A percentile compares a stretch with the other conserved stretches of the same genome.
Evolutionary conservation across 2,329 filamentous ascomycete genomes (phyloP).

Genomic region (Alternaria sp.): DNA sequence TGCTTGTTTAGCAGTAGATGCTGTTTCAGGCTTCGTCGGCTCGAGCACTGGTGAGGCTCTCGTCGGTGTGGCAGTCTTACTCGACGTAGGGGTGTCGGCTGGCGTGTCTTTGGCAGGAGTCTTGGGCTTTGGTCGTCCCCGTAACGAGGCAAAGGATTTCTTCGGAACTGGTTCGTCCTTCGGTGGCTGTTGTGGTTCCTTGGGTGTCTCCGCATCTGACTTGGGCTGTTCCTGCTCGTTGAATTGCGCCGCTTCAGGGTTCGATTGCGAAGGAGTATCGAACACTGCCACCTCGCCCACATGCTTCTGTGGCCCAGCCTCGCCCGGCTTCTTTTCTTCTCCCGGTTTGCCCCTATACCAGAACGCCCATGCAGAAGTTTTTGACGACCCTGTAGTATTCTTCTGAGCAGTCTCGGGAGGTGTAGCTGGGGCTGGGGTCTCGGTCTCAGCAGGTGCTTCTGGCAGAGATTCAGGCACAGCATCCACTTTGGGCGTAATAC

Average conservation of each 20-base stretch:
- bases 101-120: slow-evolving; percentile 26
- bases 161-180: slow-evolving; percentile 35
- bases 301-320: slow-evolving; percentile 64
- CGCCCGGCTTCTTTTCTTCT: slow-evolving; percentile 62
- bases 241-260: slow-evolving; percentile 61
- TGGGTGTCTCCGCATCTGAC: slow-evolving; percentile 21
- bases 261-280: slow-evolving; percentile 59
- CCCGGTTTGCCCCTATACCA: slow-evolving; percentile 71
- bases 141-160: slow-evolving; percentile 42
- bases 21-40: slow-evolving; percentile 36
- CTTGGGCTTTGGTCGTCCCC: slow-evolving; percentile 42
- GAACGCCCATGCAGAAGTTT: slow-evolving; percentile 77
- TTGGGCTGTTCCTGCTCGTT: slow-evolving; percentile 52
- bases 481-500: slow-evolving; percentile 15
- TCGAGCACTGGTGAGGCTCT: slow-evolving; percentile 38
- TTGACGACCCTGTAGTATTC: slow-evolving; percentile 52
- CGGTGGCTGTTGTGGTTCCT: slow-evolving; percentile 24
- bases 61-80: slow-evolving; percentile 49
- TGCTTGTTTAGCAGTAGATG: slow-evolving; percentile 37
- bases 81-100: slow-evolving; percentile 35
- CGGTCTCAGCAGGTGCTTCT: neutral
- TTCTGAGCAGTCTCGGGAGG: slow-evolving; percentile 14
- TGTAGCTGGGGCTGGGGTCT: slow-evolving; percentile 16
- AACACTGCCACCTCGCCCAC: slow-evolving; percentile 61
- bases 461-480: slow-evolving; percentile 12